Base-by-base conservation (phyloP, 345 rosid species). In the Citrus australasica region DNA sequence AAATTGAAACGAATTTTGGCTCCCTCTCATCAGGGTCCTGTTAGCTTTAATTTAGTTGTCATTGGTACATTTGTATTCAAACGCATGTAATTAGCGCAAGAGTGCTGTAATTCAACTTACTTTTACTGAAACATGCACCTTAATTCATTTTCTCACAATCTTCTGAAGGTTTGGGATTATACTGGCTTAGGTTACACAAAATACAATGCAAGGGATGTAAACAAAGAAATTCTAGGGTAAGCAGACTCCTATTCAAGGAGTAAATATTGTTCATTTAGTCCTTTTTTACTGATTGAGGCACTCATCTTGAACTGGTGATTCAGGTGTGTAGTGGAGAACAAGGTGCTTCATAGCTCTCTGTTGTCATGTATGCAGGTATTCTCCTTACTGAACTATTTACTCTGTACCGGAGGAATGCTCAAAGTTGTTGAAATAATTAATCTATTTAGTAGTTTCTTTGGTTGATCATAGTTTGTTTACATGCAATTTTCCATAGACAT, bases 291-390 rank as follows among this genome's bases (percentile, higher is more conserved):
- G 11, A 63, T 62, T n/a, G 59, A 53, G 51, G 19, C 77, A 66
- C 65, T 80, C 71, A 53, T 82, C 76, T 55, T 84, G 76, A 71
- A 67, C 66, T 78, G 60, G 65, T 81, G 83, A 59, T 79, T 77
- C 85, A 93, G 99, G 88, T 95, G 98, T 58, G 97, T 95, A 0
- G 98, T 93, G 86, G 99, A 95, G 91, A 95, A 95, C 83, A 92
- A 90, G 86, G 94, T 93, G 89, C 96, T 93, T 77, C 98, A 91
- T 78, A 83, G 88, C 71, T 92, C 98, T 79, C 82, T 92, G 69
- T 80, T 91, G 78, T 87, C 94, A 74, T 77, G 90, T 82, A 73
- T 91, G 33, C 93, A 90, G 97, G 99, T 93, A 86, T 73, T 61
- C 42, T n/a, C 61, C 48, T 55, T 58, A 3, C 32, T 17, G 9